These are phyloP conservation scores for Ehretia macrophylla DNA, from an alignment of 257 asterid species.

Conservation along the genomic window DNA sequence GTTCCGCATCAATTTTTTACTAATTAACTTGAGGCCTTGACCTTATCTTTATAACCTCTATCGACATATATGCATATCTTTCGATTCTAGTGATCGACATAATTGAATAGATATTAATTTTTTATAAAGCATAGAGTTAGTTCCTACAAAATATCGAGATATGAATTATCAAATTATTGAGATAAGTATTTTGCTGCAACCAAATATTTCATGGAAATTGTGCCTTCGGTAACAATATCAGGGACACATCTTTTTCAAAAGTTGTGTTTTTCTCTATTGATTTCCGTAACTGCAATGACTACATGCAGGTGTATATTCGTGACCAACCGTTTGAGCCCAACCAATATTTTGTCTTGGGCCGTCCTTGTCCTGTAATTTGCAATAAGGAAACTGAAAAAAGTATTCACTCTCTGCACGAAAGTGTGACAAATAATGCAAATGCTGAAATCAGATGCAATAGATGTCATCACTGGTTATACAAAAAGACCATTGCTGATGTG, in stretches of 20 bases:
- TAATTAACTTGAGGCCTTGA: no score
- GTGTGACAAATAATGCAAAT: constrained; percentile 27
- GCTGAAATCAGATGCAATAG: constrained; percentile 67
- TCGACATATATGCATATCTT: no score
- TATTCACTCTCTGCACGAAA: constrained; percentile 43
- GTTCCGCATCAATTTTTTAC: no score
- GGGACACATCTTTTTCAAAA: not conserved
- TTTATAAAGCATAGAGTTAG: no score
- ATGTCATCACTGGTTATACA: constrained; percentile 80
- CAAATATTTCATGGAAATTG: no score
- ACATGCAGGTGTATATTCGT: constrained; percentile 75
- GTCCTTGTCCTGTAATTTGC: constrained; percentile 67
- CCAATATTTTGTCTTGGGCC: constrained; percentile 71
- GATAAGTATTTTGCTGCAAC: no score
- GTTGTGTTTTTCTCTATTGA: not conserved
- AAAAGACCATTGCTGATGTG: constrained; percentile 88
- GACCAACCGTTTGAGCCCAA: constrained; percentile 76
- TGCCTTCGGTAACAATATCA: no score
- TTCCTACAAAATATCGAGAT: no score
- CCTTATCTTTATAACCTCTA: no score
- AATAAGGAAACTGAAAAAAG: constrained; percentile 45
- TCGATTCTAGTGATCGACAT: no score
- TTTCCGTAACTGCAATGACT: not conserved
- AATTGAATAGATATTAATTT: no score
- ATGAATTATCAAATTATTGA: no score